A percentile compares a stretch with the other conserved stretches of the same genome.
Conservation (phyloP, 2,329 filamentous ascomycete species). For the Decorospora gaudefroyi region DNA sequence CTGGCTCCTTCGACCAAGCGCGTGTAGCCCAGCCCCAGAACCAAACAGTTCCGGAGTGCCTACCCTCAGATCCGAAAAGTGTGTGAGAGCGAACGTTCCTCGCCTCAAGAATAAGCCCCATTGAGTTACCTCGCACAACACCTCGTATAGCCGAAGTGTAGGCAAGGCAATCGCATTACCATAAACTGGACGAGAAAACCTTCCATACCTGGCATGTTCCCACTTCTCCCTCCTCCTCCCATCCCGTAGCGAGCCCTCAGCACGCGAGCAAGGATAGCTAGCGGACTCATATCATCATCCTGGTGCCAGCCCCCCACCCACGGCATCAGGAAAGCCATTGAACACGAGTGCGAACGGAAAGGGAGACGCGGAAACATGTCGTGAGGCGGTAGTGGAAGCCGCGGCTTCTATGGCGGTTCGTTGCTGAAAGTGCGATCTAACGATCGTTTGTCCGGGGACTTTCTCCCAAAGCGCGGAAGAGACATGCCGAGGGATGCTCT, state of each 20-base stretch:
- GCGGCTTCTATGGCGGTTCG: constrained; percentile 99
- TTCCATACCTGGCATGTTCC: constrained; percentile 47
- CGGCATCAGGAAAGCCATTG: constrained; percentile 23
- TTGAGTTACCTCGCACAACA: constrained; percentile 80
- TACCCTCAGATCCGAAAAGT: constrained; percentile 53
- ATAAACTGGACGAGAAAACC: constrained; percentile 84
- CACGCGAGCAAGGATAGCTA: constrained; percentile 46
- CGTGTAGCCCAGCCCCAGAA: constrained; percentile 36
- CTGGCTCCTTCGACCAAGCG: constrained; percentile 73
- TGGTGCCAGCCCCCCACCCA: constrained; percentile 54
- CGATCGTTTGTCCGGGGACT: constrained; percentile 94
- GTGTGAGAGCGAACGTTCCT: constrained; percentile 66
- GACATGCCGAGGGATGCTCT: constrained; percentile 55
- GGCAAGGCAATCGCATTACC: constrained; percentile 93
- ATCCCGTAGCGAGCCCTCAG: constrained; percentile 26
- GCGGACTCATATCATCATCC: constrained; percentile 93
- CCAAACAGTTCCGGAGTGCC: constrained; percentile 31
- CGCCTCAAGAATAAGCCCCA: constrained; percentile 99
- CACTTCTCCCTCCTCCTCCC: constrained; percentile 41
- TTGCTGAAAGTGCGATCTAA: constrained; percentile 75
- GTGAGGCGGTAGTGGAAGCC: constrained; percentile 63
- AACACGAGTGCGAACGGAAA: constrained; percentile 58
- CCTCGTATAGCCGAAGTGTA: constrained; percentile 44
- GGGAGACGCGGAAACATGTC: constrained; percentile 54
- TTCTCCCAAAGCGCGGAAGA: constrained; percentile 91